These are phyloP conservation scores for Daldinia sp. DNA, from an alignment of 2,329 filamentous ascomycete genomes.

Conservation along the genomic window DNA sequence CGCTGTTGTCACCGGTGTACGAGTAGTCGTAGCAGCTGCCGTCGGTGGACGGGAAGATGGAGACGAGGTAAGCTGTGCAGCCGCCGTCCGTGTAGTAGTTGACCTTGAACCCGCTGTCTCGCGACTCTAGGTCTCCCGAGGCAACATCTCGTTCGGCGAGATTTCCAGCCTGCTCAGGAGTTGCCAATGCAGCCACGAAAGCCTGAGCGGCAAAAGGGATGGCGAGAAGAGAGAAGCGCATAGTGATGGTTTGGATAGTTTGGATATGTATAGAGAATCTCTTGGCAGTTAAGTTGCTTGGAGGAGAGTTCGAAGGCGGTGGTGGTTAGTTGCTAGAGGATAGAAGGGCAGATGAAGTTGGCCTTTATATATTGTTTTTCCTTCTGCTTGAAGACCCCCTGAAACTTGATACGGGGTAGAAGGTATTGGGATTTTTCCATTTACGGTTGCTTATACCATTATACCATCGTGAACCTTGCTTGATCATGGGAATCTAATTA, in stretches of 20 bases:
- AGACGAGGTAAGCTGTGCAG: neutral
- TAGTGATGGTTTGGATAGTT: constrained; percentile 2
- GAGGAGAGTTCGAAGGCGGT: neutral
- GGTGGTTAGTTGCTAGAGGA: neutral
- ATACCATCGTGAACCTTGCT: neutral
- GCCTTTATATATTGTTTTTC: neutral
- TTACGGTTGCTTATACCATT: neutral
- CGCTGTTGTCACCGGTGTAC: constrained; percentile 10
- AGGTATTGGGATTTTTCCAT: neutral
- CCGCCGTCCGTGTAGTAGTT: constrained; percentile 20
- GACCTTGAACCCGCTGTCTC: constrained; percentile 9
- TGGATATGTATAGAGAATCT: neutral
- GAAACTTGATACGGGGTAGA: neutral
- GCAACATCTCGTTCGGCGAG: neutral
- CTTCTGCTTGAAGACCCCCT: neutral
- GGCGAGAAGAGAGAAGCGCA: constrained; percentile 3
- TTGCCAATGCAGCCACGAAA: constrained; percentile 6
- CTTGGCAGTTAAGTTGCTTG: neutral
- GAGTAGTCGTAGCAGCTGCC: constrained; percentile 12
- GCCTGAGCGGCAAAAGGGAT: constrained; percentile 11
- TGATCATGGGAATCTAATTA: neutral
- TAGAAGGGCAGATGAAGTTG: no score
- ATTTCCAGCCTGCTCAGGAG: constrained; percentile 1
- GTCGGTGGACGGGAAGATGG: constrained; percentile 8
- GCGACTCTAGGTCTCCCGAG: neutral